Percentiles rank a stretch among this genome's conserved stretches.
Evolutionary conservation across 805 yeast species (phyloP).

Genomic region (Ogataea siamensis): DNA sequence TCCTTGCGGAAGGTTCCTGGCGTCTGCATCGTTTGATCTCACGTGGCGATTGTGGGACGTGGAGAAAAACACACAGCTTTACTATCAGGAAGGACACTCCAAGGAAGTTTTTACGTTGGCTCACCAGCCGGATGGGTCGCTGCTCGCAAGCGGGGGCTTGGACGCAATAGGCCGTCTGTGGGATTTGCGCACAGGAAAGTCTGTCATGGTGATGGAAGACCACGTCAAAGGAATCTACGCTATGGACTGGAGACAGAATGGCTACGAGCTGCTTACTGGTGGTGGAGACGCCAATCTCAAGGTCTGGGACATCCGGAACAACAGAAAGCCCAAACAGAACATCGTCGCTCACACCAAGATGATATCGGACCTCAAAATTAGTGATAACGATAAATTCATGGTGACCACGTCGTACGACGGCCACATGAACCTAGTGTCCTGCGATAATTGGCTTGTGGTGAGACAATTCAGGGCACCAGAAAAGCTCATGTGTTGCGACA

Average conservation of each 20-base stretch:
- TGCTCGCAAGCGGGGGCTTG: slow-evolving; percentile 72
- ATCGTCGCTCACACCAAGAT: slow-evolving; percentile 76
- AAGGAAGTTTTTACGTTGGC: slow-evolving; percentile 62
- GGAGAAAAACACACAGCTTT: slow-evolving; percentile 44
- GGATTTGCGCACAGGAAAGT: slow-evolving; percentile 82
- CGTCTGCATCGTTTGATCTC: slow-evolving; percentile 75
- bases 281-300: slow-evolving; percentile 78
- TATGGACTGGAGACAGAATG: slow-evolving; percentile 73
- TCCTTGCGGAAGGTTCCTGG: slow-evolving; percentile 56
- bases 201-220: slow-evolving; percentile 54
- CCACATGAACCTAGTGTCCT: slow-evolving; percentile 56
- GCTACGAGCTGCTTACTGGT: slow-evolving; percentile 75
- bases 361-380: slow-evolving; percentile 63
- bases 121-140: slow-evolving; percentile 75
- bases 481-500: slow-evolving; percentile 69
- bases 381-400: slow-evolving; percentile 42
- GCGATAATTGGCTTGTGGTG: slow-evolving; percentile 66
- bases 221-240: slow-evolving; percentile 73
- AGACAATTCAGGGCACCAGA: slow-evolving; percentile 58
- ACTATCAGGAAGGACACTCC: slow-evolving; percentile 83
- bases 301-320: slow-evolving; percentile 78
- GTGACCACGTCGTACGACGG: slow-evolving; percentile 74
- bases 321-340: slow-evolving; percentile 34
- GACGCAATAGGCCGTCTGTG: slow-evolving; percentile 75
- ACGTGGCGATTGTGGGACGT: slow-evolving; percentile 92